phyloP scores from a whole-genome alignment of 164 flowering plant species.

The Houttuynia cordata region DNA sequence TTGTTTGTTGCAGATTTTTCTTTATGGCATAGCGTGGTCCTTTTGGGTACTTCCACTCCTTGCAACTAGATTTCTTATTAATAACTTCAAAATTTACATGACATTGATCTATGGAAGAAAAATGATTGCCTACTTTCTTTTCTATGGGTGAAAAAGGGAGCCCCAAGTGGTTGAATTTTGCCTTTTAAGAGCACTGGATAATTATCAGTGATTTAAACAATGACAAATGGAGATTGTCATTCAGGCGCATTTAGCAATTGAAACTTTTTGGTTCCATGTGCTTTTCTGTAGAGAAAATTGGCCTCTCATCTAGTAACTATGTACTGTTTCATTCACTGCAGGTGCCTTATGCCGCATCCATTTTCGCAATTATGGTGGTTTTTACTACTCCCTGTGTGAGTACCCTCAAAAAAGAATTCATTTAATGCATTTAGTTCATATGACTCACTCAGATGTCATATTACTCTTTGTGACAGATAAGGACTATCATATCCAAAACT shows the following conservation, averaged over 20 bases:
- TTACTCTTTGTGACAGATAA: constrained; percentile 29
- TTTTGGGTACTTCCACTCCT: constrained; percentile 47
- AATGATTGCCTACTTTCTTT: no score
- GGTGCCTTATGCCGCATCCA: constrained; percentile 50
- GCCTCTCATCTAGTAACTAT: background rate
- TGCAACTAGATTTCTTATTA: background rate
- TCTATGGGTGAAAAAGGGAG: no score
- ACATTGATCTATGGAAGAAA: background rate
- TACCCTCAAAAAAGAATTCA: constrained; percentile 1
- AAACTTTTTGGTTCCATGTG: background rate
- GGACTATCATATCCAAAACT: constrained; percentile 83
- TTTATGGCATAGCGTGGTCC: constrained; percentile 72
- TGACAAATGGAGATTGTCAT: no score
- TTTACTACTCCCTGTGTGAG: constrained; percentile 66
- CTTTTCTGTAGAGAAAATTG: background rate
- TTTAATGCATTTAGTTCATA: background rate
- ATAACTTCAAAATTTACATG: background rate
- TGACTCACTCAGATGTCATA: constrained; percentile 1
- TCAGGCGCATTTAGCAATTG: no score
- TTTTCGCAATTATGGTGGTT: constrained; percentile 25
- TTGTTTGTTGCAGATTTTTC: constrained; percentile 40
- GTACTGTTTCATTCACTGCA: constrained; percentile 11
- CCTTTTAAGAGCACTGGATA: no score
- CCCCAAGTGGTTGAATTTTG: no score
- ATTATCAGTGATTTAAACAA: no score